A percentile compares a stretch with the other conserved stretches of the same genome.
phyloP scores from a whole-genome alignment of 2,329 filamentous ascomycete genomes.

The Trichoderma sp. region DNA sequence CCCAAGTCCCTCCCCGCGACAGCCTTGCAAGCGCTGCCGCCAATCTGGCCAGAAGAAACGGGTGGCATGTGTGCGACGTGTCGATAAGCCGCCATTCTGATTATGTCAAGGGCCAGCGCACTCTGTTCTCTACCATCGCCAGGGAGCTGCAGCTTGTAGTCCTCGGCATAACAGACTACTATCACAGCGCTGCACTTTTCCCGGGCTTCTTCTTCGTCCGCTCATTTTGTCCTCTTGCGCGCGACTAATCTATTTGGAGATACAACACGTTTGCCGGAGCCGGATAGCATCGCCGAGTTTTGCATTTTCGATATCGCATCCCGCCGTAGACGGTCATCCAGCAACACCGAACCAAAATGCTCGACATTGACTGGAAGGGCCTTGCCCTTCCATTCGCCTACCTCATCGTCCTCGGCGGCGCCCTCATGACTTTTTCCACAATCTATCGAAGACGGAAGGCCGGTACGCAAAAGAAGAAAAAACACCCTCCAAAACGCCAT shows the following conservation, averaged over 20 bases:
- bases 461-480: constrained; percentile 47
- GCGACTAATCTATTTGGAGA: not conserved
- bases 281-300: not conserved
- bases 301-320: not conserved
- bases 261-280: not conserved
- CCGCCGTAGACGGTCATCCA: not conserved
- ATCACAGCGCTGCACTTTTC: not conserved
- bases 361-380: constrained; percentile 75
- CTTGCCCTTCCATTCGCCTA: constrained; percentile 88
- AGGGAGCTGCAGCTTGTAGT: not conserved
- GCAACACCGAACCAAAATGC: constrained; percentile 42
- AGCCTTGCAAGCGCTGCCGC: constrained; percentile 25
- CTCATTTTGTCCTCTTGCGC: constrained; percentile 10
- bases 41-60: constrained; percentile 34
- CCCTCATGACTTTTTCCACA: constrained; percentile 86
- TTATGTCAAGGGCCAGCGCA: not conserved
- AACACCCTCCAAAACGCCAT: not conserved
- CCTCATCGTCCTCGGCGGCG: constrained; percentile 81
- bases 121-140: constrained; percentile 20
- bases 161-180: not conserved
- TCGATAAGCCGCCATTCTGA: constrained; percentile 14
- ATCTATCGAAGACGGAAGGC: constrained; percentile 93
- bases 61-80: constrained; percentile 29
- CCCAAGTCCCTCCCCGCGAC: constrained; percentile 5
- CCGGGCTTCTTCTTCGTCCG: constrained; percentile 6